phyloP scores from a whole-genome alignment of 106 monocot species.

The Cymbidium sinense region DNA sequence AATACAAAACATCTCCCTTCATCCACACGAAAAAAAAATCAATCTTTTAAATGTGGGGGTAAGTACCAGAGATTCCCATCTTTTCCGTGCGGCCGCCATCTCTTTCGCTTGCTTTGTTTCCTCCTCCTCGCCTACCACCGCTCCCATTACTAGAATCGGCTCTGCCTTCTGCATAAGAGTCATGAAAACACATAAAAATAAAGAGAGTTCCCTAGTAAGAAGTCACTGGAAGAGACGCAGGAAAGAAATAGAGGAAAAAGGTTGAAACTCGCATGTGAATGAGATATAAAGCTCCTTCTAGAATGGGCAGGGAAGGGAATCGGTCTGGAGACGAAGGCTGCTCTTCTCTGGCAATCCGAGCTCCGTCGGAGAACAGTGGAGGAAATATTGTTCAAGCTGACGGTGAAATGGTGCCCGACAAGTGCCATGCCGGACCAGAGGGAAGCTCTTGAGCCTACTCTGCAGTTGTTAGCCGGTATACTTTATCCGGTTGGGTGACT shows the following conservation, averaged over 20 bases:
- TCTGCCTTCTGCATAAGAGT: conserved; percentile 20
- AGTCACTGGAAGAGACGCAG: background rate
- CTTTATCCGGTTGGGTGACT: background rate
- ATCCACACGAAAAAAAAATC: background rate
- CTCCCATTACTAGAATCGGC: conserved; percentile 21
- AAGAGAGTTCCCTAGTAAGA: background rate
- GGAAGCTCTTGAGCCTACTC: background rate
- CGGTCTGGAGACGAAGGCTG: background rate
- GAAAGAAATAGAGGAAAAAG: background rate
- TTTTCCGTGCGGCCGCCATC: conserved; percentile 61
- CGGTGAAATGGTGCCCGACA: conserved; percentile 10
- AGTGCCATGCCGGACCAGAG: conserved; percentile 13
- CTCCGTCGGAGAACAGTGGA: conserved; percentile 6
- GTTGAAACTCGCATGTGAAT: background rate
- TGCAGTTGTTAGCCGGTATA: background rate
- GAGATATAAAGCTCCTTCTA: conserved; percentile 1
- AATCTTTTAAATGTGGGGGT: background rate
- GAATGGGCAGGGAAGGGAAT: background rate
- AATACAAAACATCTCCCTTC: background rate
- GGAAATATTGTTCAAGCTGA: background rate
- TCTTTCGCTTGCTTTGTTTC: conserved; percentile 66
- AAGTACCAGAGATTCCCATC: conserved; percentile 71
- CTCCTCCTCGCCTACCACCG: conserved; percentile 44
- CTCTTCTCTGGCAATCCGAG: background rate
- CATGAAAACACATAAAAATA: background rate